A percentile compares a stretch with the other conserved stretches of the same genome.
Conservation (phyloP, 805 yeast genomes). For the Starmerella potacharoeniae region DNA sequence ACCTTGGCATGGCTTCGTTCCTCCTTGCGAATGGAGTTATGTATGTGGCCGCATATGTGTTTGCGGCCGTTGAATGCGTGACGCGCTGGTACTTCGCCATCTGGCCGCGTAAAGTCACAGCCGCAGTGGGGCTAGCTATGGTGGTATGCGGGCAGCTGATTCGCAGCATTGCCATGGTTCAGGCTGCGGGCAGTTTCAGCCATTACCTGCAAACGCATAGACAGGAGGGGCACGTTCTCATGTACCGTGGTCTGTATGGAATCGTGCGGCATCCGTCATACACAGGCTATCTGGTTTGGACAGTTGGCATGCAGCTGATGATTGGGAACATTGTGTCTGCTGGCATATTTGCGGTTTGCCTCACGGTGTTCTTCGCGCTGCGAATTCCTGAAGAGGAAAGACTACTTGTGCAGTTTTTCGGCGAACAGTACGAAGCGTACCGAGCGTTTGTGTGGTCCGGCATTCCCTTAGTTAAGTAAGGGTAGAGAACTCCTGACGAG, state of each 20-base stretch:
- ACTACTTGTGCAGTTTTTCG: slow-evolving; percentile 57
- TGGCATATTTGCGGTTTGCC: slow-evolving; percentile 40
- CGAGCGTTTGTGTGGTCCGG: slow-evolving; percentile 39
- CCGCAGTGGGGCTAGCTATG: slow-evolving; percentile 39
- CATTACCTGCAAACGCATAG: slow-evolving; percentile 57
- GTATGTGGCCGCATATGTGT: slow-evolving; percentile 45
- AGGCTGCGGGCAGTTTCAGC: slow-evolving; percentile 77
- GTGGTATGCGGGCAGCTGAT: slow-evolving; percentile 51
- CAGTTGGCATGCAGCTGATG: slow-evolving; percentile 67
- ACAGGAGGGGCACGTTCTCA: slow-evolving; percentile 47
- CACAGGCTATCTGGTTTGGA: slow-evolving; percentile 89
- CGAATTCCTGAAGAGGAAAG: slow-evolving; percentile 64
- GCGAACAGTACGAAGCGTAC: slow-evolving; percentile 49
- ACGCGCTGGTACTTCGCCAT: slow-evolving; percentile 33
- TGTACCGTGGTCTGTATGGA: slow-evolving; percentile 63
- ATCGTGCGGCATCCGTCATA: slow-evolving; percentile 82
- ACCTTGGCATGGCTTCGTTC: slow-evolving; percentile 61
- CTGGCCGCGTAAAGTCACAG: slow-evolving; percentile 22
- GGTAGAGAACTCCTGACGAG: too few relatives aligned
- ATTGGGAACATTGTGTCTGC: slow-evolving; percentile 55
- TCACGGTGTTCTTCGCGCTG: slow-evolving; percentile 56
- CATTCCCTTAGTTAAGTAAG: slow-evolving; percentile 63
- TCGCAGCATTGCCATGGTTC: slow-evolving; percentile 72
- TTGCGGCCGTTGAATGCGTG: slow-evolving; percentile 42
- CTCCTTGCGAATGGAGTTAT: slow-evolving; percentile 51